Conservation (phyloP, 2,329 filamentous ascomycete species). For the Penicillium thymicola region DNA sequence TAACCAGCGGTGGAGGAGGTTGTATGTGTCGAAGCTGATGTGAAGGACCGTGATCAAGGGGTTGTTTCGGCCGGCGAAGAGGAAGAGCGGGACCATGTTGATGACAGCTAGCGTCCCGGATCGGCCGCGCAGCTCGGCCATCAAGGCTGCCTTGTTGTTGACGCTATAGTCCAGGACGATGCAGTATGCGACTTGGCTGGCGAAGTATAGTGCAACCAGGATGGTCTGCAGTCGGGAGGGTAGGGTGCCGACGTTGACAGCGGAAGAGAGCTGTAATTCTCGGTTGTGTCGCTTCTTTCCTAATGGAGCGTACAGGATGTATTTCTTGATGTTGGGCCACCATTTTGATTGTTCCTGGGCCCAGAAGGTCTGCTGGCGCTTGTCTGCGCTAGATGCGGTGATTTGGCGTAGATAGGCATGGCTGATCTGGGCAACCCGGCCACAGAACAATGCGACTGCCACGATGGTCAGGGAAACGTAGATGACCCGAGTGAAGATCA, state of each 20-base stretch:
- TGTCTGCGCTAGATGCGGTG: slow-evolving; percentile 36
- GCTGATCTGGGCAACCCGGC: slow-evolving; percentile 43
- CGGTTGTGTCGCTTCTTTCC: slow-evolving; percentile 73
- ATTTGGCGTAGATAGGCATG: slow-evolving; percentile 46
- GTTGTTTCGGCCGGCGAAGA: slow-evolving; percentile 91
- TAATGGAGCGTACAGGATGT: slow-evolving; percentile 61
- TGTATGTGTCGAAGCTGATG: slow-evolving; percentile 96
- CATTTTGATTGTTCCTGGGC: slow-evolving; percentile 39
- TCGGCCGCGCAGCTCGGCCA: slow-evolving; percentile 80
- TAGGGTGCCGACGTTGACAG: slow-evolving; percentile 70
- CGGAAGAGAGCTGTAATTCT: slow-evolving; percentile 65
- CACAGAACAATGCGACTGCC: slow-evolving; percentile 38
- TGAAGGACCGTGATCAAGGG: slow-evolving; percentile 76
- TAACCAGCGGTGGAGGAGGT: slow-evolving; percentile 81
- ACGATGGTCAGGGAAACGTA: slow-evolving; percentile 35
- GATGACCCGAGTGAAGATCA: slow-evolving; percentile 40
- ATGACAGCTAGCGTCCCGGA: slow-evolving; percentile 79
- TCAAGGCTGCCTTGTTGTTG: slow-evolving; percentile 53
- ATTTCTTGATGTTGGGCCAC: slow-evolving; percentile 47
- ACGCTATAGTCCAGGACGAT: slow-evolving; percentile 42
- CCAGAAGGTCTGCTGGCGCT: slow-evolving; percentile 46
- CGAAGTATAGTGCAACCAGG: slow-evolving; percentile 65
- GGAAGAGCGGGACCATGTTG: slow-evolving; percentile 88
- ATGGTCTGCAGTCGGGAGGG: slow-evolving; percentile 75
- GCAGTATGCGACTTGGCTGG: slow-evolving; percentile 74